Evolutionary conservation across 192 early-diverging fungal genomes (phyloP), one percentile per base, ranked within the genome.

Genomic region (Dissophora globulifera): DNA sequence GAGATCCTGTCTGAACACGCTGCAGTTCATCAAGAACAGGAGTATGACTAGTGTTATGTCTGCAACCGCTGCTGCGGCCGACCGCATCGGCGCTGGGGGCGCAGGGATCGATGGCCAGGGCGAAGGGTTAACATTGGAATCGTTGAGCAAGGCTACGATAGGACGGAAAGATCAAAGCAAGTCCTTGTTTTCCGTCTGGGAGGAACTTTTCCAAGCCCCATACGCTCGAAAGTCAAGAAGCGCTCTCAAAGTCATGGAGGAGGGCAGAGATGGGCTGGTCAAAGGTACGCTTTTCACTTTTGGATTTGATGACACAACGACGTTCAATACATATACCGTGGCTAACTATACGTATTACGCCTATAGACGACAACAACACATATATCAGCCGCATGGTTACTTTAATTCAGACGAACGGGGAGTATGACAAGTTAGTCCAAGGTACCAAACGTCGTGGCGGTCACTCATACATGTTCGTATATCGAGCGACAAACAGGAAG

Each of bases 391-490:
- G 81, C 13, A 56, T 94, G 33, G 57, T 83, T 0, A 41, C 80
- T 6, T 53, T 89, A 0, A 79, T 91, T 7, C 78, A 75, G 4
- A 81, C 85, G 10, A 91, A 87, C 56, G 93, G 93, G n/a, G 95
- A 97, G 62, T 86, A 88, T 56, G 95, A 96, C 30, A 93, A 93
- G 31, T 63, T 98, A 8, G 83, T 96, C 67, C 91, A 93, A 80
- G 95, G 89, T 90, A 79, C 16, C n/a, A n/a, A n/a, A n/a, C n/a
- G n/a, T n/a, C n/a, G n/a, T n/a, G n/a, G n/a, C n/a, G n/a, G n/a
- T n/a, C n/a, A n/a, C n/a, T n/a, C n/a, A n/a, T n/a, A n/a, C n/a
- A n/a, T n/a, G n/a, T n/a, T n/a, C n/a, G n/a, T n/a, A n/a, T n/a
- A n/a, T n/a, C n/a, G 35, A 38, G 35, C 6, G 35, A 38, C 7